Evolutionary conservation across 2,329 filamentous ascomycete species (phyloP), one percentile per base, ranked within the genome.

Genomic region (Curvularia sp.): DNA sequence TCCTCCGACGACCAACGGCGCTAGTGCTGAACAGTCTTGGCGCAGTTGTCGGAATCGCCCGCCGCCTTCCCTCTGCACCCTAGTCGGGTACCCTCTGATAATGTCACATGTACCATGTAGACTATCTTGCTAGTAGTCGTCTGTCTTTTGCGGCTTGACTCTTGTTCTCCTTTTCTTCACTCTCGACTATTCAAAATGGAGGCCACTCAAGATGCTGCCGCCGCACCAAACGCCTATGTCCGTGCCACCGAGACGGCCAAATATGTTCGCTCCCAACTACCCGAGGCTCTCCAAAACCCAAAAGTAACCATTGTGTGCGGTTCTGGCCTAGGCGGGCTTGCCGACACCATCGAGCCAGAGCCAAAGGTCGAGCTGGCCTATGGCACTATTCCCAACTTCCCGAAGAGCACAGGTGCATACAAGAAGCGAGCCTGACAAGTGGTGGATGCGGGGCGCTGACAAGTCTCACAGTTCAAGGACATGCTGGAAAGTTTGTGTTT

Each of bases 401-500:
- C 86, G 31, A 76, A 78, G 57, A 83, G 84, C 57, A 88, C 85
- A 54, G 86, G 86, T 88, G 75, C 64, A 78, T 75, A 30, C 18
- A 24, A 31, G 35, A 35, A 3, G 20, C 4, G 24, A 33, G 18
- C 8, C 28, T 31, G 15, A 33, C 5, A 46, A 12, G 10, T 41
- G 47, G 12, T 44, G 39, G 22, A 44, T 31, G 43, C 39, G 48
- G 50, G 53, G 51, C 42, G 41, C 48, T 58, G 46, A 60, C 38
- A 15, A 44, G 24, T 41, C 13, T 55, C 43, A 57, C 28, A 81
- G 81, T 88, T 15, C 75, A 80, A 47, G 87, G 87, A 31, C 87
- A 89, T 82, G 85, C 84, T 59, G 86, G 87, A 48, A 88, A 87
- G 71, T 80, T 89, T 57, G 84, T 89, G 8, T 89, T 89, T 74